Base-by-base conservation (phyloP, 208 protist genomes). In the Crithidia expoeki region DNA sequence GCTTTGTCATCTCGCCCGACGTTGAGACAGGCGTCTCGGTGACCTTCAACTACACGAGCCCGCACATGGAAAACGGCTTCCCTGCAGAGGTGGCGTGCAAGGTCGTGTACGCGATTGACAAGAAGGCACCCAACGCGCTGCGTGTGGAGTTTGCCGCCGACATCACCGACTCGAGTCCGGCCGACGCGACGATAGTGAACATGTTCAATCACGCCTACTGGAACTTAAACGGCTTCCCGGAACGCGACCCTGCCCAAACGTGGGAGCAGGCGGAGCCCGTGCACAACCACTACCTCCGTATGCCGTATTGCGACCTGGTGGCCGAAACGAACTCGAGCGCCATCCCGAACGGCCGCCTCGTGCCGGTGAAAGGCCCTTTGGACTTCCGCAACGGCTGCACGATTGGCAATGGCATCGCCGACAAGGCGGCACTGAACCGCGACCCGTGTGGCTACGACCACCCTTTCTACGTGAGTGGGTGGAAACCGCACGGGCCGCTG, bases 11-110 rank as follows among this genome's bases (percentile, higher is more conserved):
- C 23, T 14, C 25, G 42, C 28, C 40, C 46, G 2, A 27, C 59
- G 59, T 55, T 49, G 73, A 68, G 7, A 76, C 64, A 2, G 67
- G 57, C 0, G n/a, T n/a, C n/a, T n/a, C n/a, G n/a, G 74, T 76
- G 7, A 33, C 25, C n/a, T 76, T 76, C 63, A 71, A 65, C 47
- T 76, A 76, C 62, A 65, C 57, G 11, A 84, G 74, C 46, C 65
- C 82, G 21, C 81, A 91, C 72, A 77, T 91, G 59, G 83, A 91
- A 52, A 82, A 91, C 28, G 83, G 83, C 50, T 91, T 89, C 56
- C 85, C 85, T 2, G 83, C 50, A 14, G 55, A 74, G 61, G 30
- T 47, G 27, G 40, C 56, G 14, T 55, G 42, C 44, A 76, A 33
- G 5, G 77, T 73, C 12, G 72, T 70, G 47, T 91, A 89, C 75